A percentile compares a stretch with the other conserved stretches of the same genome.
phyloP scores from a whole-genome alignment of 768 basidiomycete species.

The Mycena sanguinolenta region DNA sequence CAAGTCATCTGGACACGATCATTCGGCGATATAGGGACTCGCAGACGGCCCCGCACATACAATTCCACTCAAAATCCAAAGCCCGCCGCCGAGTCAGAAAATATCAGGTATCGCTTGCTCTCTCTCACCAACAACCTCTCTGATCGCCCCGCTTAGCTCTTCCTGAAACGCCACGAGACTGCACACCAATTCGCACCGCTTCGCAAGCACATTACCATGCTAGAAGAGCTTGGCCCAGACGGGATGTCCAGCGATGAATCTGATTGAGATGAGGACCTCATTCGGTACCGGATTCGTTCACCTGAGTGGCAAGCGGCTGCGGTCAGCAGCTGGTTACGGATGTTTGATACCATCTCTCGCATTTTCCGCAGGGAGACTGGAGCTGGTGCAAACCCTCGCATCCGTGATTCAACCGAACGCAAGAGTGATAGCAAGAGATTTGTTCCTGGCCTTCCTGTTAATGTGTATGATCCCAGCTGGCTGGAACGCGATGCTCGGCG shows the following conservation, averaged over 20 bases:
- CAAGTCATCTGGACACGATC: not conserved
- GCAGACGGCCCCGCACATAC: not conserved
- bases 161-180: slow-evolving; percentile 12
- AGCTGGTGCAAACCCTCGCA: not conserved
- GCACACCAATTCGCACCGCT: slow-evolving; percentile 29
- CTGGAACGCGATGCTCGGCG: not conserved
- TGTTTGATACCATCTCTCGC: not conserved
- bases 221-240: slow-evolving; percentile 38
- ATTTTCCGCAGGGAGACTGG: not conserved
- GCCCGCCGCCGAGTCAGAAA: not conserved
- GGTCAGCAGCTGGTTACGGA: not conserved
- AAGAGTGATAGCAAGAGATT: not conserved
- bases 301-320: not conserved
- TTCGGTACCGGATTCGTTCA: not conserved
- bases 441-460: not conserved
- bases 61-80: not conserved
- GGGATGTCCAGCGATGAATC: slow-evolving; percentile 46
- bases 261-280: slow-evolving; percentile 14
- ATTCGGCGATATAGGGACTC: not conserved
- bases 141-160: slow-evolving; percentile 2
- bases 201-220: slow-evolving; percentile 32
- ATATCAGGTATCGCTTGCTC: slow-evolving; percentile 10
- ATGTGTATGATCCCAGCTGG: not conserved
- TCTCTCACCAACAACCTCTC: no score
- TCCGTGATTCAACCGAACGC: not conserved